A percentile compares a stretch with the other conserved stretches of the same genome.
These are phyloP conservation scores for Zizania latifolia DNA, from an alignment of 176 grass and related monocot genomes.

Conservation along the genomic window DNA sequence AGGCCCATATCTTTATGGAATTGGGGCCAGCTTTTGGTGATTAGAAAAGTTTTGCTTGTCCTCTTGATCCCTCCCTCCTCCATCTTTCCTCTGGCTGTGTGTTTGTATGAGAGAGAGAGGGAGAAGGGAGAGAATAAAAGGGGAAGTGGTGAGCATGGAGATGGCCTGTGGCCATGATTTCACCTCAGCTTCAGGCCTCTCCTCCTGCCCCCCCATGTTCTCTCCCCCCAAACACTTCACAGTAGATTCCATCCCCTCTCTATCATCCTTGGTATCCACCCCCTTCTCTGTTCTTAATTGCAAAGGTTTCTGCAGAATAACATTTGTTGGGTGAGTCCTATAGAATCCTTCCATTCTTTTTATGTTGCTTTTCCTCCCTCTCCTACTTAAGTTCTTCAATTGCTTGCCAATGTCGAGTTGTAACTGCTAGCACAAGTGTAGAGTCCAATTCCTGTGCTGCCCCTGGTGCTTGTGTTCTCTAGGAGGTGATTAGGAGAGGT, in stretches of 20 bases:
- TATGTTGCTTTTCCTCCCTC: constrained; percentile 42
- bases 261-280: constrained; percentile 48
- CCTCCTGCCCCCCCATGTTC: not conserved
- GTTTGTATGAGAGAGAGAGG: not conserved
- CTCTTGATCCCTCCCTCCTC: constrained; percentile 10
- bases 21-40: constrained; percentile 33
- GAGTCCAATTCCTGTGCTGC: not conserved
- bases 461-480: constrained; percentile 14
- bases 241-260: constrained; percentile 57
- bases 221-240: constrained; percentile 36
- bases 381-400: constrained; percentile 33
- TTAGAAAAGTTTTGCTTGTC: constrained; percentile 38
- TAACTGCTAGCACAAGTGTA: not conserved
- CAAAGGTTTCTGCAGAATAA: constrained; percentile 59
- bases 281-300: constrained; percentile 43
- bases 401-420: not conserved
- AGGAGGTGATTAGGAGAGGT: constrained; percentile 24
- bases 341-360: constrained; percentile 47
- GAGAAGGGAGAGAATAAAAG: constrained; percentile 19
- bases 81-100: not conserved
- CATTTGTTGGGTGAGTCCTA: constrained; percentile 50
- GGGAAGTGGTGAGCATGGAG: constrained; percentile 5
- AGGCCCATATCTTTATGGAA: constrained; percentile 36
- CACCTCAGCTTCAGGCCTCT: constrained; percentile 7
- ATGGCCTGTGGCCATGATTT: constrained; percentile 39